Base-by-base conservation (phyloP, 495 filamentous ascomycete species). In the Paragyromitra xinjiangensis region DNA sequence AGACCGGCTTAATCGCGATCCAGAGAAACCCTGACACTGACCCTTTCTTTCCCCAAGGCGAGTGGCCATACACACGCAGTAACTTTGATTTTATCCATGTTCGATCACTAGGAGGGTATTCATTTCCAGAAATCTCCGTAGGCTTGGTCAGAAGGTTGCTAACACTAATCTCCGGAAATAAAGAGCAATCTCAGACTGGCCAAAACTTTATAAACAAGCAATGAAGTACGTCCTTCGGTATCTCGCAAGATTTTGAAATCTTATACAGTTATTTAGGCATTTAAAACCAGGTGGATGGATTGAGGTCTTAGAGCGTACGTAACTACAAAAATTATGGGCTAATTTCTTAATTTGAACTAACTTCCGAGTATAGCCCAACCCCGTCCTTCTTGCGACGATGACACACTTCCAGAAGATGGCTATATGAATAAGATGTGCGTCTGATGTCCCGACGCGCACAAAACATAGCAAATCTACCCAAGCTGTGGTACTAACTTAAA, bases 1-100 rank as follows among this genome's bases (percentile, higher is more conserved):
- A 9, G 9, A 24, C 44, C 29, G 7, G 16, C 50, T 14, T 53
- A 6, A 14, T 22, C 53, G 12, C 12, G 8, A 12, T 29, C 26
- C 24, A 56, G 19, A 29, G 8, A 22, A 19, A 4, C 11, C 40
- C 37, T 11, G n/a, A 42, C n/a, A 39, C 16, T 55, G 7, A 62
- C 39, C 9, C 22, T 12, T 3, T 37, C 19, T 19, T 39, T 8
- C 11, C 11, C n/a, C 16, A 90, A 84, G 84, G 81, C 34, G 82
- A 84, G 4, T 91, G 89, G 89, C 82, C 87, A n/a, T 86, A 87
- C 62, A 83, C 85, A 0, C 78, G 80, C 22, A 86, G 87, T 63
- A 78, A 85, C 50, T 91, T 90, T 62, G 89, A 91, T 80, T 90
- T 88, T 66, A 86, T 90, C 69, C 89, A 90, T 77, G 84, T 83